Base-by-base conservation (phyloP, 495 filamentous ascomycete genomes). In the Bryoglossum gracile region DNA sequence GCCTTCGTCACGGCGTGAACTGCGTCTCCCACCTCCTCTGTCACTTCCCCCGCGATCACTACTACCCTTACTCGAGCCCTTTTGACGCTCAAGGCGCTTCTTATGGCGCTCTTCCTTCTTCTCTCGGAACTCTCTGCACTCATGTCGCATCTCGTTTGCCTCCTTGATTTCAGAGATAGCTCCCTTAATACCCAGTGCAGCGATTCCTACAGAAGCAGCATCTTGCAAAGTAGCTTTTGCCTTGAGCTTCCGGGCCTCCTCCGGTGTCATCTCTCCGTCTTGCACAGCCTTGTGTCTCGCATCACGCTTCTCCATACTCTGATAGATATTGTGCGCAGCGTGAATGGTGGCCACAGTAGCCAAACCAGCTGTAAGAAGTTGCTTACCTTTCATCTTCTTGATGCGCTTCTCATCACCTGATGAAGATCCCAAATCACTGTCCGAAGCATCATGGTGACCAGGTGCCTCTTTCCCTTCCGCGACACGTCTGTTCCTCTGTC, bases 321-420 rank as follows among this genome's bases (percentile, higher is more conserved):
- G 73, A 66, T 90, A 86, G 46, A 94, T 74, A 47, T 74, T 80
- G 62, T 94, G 83, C 6, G 83, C 87, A 38, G 88, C 87, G 66
- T 94, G 89, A 52, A 94, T 88, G 30, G 89, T 92, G 46, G 89
- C 89, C 50, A 94, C 83, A 43, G 83, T 83, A 25, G 89, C 89
- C 55, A 95, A 66, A 34, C 89, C 87, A 38, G 86, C 81, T 39
- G 88, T 89, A 51, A 94, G 57, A 60, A 90, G 64, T 74, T 89
- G 83, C 65, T 94, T 91, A 65, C 83, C 80, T 72, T 79, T 80
- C 75, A 91, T 77, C 64, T 89, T 87, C 68, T 81, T 89, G 19
- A 74, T 72, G 51, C 75, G 69, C 57, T 82, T 77, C 58, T 83
- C 81, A 62, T 94, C 86, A 58, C 88, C 86, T 56, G 83, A 81